Conservation (phyloP, 1,139 yeast genomes). For the Magnusiomyces starmeri region DNA sequence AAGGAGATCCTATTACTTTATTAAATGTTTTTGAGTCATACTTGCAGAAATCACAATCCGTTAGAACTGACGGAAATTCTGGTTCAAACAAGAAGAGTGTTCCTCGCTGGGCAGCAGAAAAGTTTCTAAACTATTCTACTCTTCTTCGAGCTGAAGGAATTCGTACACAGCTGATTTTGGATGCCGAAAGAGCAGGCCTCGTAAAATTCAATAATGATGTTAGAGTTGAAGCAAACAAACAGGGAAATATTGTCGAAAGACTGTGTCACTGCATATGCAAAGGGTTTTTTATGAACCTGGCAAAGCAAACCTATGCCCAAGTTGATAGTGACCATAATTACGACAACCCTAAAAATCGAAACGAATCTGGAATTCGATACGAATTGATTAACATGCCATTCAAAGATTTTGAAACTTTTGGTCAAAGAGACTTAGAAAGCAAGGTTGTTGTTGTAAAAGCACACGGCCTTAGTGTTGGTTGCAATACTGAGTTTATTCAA, state of each 20-base stretch:
- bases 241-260: constrained; percentile 8
- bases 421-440: not conserved
- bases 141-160: constrained; percentile 46
- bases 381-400: constrained; percentile 4
- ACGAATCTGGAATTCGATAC: constrained; percentile 7
- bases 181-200: not conserved
- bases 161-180: constrained; percentile 12
- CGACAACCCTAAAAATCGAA: not conserved
- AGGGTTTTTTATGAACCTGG: constrained; percentile 20
- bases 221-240: constrained; percentile 1
- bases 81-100: not conserved
- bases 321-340: constrained; percentile 3
- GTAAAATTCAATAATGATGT: not conserved
- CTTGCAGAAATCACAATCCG: constrained; percentile 22
- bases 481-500: not conserved
- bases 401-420: not conserved
- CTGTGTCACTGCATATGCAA: constrained; percentile 17
- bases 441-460: not conserved
- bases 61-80: constrained; percentile 35
- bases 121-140: constrained; percentile 67
- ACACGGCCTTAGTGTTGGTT: constrained; percentile 2
- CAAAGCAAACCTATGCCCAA: constrained; percentile 11
- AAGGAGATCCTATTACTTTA: constrained; percentile 82
- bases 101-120: constrained; percentile 64
- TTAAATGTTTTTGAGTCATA: constrained; percentile 74